These are phyloP conservation scores for Trichosporon inkin DNA, from an alignment of 1,284 basidiomycete species.

Conservation along the genomic window DNA sequence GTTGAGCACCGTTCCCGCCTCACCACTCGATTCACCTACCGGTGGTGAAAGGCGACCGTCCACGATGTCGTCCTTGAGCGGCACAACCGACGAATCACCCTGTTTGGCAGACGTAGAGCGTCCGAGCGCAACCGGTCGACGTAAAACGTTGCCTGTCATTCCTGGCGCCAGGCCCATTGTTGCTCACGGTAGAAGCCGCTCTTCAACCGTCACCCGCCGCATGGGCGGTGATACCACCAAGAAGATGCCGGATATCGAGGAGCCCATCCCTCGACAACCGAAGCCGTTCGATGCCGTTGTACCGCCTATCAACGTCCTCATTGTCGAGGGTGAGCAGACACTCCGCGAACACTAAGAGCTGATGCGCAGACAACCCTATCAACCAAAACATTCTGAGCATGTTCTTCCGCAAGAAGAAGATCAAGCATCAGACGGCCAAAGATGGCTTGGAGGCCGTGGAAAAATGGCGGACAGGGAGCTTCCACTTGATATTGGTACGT, in stretches of 20 bases:
- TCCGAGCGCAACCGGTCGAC: constrained; percentile 16
- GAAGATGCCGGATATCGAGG: constrained; percentile 8
- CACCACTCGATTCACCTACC: constrained; percentile 14
- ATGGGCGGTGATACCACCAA: not conserved
- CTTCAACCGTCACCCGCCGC: constrained; percentile 17
- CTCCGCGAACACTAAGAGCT: not conserved
- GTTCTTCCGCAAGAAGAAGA: constrained; percentile 94
- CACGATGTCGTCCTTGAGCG: constrained; percentile 21
- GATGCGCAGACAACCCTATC: constrained; percentile 83
- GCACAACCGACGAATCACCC: constrained; percentile 13
- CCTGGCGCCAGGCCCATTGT: constrained; percentile 30
- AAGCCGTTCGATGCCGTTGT: constrained; percentile 57
- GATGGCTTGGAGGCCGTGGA: constrained; percentile 94
- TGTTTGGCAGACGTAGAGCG: constrained; percentile 11
- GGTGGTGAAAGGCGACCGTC: constrained; percentile 25
- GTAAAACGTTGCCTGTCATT: constrained; percentile 31
- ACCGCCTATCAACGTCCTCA: constrained; percentile 90
- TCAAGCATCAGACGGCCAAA: constrained; percentile 90
- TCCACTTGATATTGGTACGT: constrained; percentile 86
- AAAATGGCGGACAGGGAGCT: constrained; percentile 90
- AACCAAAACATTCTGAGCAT: constrained; percentile 95
- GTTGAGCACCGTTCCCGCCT: not conserved
- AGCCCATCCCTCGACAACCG: constrained; percentile 6
- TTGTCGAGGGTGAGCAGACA: constrained; percentile 74
- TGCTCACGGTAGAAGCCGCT: constrained; percentile 36